Base-by-base conservation (phyloP, 2,329 filamentous ascomycete genomes). In the Phialocephala subalpina region DNA sequence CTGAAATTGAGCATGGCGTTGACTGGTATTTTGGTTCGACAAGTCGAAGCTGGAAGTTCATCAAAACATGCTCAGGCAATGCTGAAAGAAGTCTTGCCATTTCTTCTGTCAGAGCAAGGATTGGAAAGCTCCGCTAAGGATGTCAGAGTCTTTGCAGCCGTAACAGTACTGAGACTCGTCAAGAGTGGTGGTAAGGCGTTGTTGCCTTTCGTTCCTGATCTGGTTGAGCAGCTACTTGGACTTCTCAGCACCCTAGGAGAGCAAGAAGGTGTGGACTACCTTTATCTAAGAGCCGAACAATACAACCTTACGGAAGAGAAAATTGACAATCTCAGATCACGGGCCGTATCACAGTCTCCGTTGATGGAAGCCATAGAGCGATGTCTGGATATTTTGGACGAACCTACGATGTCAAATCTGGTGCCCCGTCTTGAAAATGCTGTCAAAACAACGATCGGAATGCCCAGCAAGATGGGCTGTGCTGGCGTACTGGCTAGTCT, bases 401-500 rank as follows among this genome's bases (percentile, higher is more conserved):
- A 88, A 7, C 81, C 83, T 4, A 90, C 91, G n/a, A 95, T 97
- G 88, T 84, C 85, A 55, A 84, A 89, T 22, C 83, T 97, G 11
- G 88, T 90, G 40, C 88, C 90, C 1, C 87, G 83, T 53, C 84
- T 99, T 0, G 91, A 96, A 76, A 85, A 86, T 35, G 90, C 92
- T 0, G 93, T 98, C 79, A 96, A 95, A 76, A 89, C 86, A 29
- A 92, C 94, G 0, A 89, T 99, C 42, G 95, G 94, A 1, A 89
- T 98, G 80, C 95, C 95, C 1, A 97, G 94, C 0, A 98, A 98
- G 81, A 91, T 98, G 57, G 96, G 94, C 42, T 97, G 94, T 74
- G 92, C 91, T 69, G 88, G 93, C 63, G 90, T 97, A 1, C 84
- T 99, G 36, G 91, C 92, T 8, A 94, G 93, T 0, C 84, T 99